phyloP scores from a whole-genome alignment of 805 yeast species.

The Brettanomyces anomalus region DNA sequence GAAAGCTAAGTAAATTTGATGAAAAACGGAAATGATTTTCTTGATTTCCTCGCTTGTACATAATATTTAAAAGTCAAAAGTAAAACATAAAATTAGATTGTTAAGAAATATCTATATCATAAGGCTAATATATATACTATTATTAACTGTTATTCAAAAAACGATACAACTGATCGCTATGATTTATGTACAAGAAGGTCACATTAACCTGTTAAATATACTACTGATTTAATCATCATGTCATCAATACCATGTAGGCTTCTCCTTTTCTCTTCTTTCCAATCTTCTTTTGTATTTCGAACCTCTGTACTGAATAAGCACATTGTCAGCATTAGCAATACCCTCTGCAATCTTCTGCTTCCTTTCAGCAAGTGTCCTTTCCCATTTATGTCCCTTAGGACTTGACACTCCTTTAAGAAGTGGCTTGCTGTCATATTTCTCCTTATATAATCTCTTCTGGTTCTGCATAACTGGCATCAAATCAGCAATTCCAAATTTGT shows the following conservation, averaged over 20 bases:
- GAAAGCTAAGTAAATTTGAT: slow-evolving; percentile 8
- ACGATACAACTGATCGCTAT: neutral
- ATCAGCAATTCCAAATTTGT: slow-evolving; percentile 69
- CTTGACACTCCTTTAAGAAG: slow-evolving; percentile 67
- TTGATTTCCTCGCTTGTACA: neutral
- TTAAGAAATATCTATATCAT: no score
- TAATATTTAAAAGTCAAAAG: neutral
- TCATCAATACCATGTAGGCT: slow-evolving; percentile 29
- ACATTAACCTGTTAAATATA: neutral
- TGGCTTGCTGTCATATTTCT: slow-evolving; percentile 60
- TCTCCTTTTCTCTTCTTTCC: slow-evolving; percentile 31
- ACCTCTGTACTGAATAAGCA: slow-evolving; percentile 58
- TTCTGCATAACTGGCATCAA: slow-evolving; percentile 60
- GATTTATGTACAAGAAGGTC: slow-evolving; percentile 1
- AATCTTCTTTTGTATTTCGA: slow-evolving; percentile 35
- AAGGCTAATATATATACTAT: no score
- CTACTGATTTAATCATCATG: neutral
- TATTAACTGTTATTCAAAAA: no score
- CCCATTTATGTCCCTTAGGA: slow-evolving; percentile 80
- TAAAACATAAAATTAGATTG: no score
- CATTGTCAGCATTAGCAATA: slow-evolving; percentile 54
- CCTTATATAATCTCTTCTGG: slow-evolving; percentile 64
- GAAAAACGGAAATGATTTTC: neutral
- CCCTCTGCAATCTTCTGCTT: slow-evolving; percentile 57
- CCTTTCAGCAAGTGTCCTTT: slow-evolving; percentile 54